Conservation (phyloP, 371 early-diverging fungal genomes). For the Gilbertella persicaria region DNA sequence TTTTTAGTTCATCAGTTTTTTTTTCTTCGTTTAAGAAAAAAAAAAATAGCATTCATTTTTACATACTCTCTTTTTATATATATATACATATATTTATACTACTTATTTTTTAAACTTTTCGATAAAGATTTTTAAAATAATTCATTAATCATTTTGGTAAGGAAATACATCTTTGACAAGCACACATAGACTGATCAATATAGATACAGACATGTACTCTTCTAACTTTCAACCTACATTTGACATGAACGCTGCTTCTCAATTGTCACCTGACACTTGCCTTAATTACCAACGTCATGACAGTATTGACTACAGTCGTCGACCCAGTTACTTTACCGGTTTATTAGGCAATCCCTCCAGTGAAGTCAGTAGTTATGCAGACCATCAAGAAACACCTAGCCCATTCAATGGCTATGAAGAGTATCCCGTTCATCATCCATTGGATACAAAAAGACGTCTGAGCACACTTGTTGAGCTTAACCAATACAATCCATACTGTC, state of each 20-base stretch:
- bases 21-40: background rate
- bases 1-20: background rate
- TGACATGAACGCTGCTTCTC: background rate
- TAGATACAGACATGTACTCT: slow-evolving; percentile 11
- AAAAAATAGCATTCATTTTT: too few relatives aligned
- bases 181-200: too few relatives aligned
- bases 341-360: slow-evolving; percentile 19
- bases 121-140: slow-evolving; percentile 20
- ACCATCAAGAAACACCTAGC: slow-evolving; percentile 27
- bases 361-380: slow-evolving; percentile 26
- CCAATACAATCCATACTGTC: background rate
- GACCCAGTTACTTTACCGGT: slow-evolving; percentile 33
- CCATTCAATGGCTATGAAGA: slow-evolving; percentile 30
- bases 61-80: background rate
- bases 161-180: background rate
- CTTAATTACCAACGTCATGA: slow-evolving; percentile 14
- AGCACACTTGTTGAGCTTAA: slow-evolving; percentile 21
- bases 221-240: slow-evolving; percentile 15
- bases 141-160: background rate
- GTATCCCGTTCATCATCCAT: slow-evolving; percentile 18
- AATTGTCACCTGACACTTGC: background rate
- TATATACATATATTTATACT: background rate
- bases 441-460: slow-evolving; percentile 23
- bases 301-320: slow-evolving; percentile 33
- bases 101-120: slow-evolving; percentile 24